Conservation (phyloP, 1,284 basidiomycete genomes). For the Tetrapyrgos nigripes region DNA sequence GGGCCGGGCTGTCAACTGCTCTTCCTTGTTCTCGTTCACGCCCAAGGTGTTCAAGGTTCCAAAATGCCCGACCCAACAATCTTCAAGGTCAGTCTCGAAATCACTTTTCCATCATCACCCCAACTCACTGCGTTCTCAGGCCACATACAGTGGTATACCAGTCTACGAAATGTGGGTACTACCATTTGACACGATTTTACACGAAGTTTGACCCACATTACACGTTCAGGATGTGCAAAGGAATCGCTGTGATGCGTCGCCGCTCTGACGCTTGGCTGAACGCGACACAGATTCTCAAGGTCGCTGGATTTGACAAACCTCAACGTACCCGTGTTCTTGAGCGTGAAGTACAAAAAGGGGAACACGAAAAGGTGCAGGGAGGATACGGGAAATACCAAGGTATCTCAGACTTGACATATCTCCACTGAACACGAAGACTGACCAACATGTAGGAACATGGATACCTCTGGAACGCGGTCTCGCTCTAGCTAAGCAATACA, state of each 20-base stretch:
- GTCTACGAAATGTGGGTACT: slow-evolving; percentile 83
- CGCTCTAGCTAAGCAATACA: slow-evolving; percentile 90
- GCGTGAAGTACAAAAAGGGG: slow-evolving; percentile 97
- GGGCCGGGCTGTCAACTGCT: not conserved
- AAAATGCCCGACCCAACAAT: slow-evolving; percentile 80
- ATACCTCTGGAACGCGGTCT: slow-evolving; percentile 95
- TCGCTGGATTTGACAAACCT: slow-evolving; percentile 99
- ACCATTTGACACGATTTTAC: slow-evolving; percentile 37
- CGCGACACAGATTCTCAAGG: slow-evolving; percentile 99
- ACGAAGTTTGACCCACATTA: slow-evolving; percentile 39
- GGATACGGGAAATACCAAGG: slow-evolving; percentile 99
- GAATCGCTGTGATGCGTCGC: slow-evolving; percentile 96
- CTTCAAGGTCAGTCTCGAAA: slow-evolving; percentile 64
- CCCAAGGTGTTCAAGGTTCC: not conserved
- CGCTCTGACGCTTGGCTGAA: slow-evolving; percentile 97
- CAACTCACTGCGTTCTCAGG: slow-evolving; percentile 49
- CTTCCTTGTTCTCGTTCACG: not conserved
- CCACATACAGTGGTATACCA: slow-evolving; percentile 88
- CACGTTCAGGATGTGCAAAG: slow-evolving; percentile 86
- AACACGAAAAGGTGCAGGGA: slow-evolving; percentile 99
- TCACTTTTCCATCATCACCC: slow-evolving; percentile 12
- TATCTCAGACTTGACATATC: slow-evolving; percentile 46
- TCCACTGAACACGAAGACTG: slow-evolving; percentile 8
- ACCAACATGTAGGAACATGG: slow-evolving; percentile 84
- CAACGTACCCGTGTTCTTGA: slow-evolving; percentile 97